Evolutionary conservation across 257 asterid genomes (phyloP).

Genomic region (Nicotiana otophora): DNA sequence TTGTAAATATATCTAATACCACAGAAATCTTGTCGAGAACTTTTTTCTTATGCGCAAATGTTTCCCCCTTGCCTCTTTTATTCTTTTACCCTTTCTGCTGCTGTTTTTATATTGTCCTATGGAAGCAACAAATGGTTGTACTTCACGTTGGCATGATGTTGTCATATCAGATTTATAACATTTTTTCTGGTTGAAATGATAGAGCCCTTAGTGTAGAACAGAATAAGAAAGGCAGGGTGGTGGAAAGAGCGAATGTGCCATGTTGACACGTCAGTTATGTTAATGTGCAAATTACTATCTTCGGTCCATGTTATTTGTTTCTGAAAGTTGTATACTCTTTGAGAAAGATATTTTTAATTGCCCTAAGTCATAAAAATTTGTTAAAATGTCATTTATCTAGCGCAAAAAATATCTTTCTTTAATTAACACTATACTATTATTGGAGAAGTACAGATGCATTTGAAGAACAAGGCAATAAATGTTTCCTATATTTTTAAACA

Average conservation of each 20-base stretch:
- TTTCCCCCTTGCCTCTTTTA: not conserved
- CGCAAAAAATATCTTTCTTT: too few relatives aligned
- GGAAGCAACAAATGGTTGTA: not conserved
- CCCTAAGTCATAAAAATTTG: too few relatives aligned
- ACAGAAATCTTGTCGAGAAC: not conserved
- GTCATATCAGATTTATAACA: not conserved
- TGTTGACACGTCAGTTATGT: too few relatives aligned
- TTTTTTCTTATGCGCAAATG: not conserved
- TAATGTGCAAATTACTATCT: too few relatives aligned
- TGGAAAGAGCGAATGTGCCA: too few relatives aligned
- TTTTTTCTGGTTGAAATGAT: not conserved
- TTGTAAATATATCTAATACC: not conserved
- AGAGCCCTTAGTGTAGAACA: not conserved
- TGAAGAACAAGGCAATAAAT: not conserved
- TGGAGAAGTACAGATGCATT: not conserved
- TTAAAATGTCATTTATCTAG: too few relatives aligned
- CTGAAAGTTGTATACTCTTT: not conserved
- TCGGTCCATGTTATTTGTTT: too few relatives aligned
- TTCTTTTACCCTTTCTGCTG: not conserved
- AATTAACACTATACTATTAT: too few relatives aligned
- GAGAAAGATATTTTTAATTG: not conserved
- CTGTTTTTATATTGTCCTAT: not conserved
- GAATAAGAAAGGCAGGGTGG: too few relatives aligned
- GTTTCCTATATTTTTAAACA: too few relatives aligned
- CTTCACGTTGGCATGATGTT: not conserved